These are phyloP conservation scores for Gossypium davidsonii DNA, from an alignment of 441 rosid genomes.

Conservation along the genomic window DNA sequence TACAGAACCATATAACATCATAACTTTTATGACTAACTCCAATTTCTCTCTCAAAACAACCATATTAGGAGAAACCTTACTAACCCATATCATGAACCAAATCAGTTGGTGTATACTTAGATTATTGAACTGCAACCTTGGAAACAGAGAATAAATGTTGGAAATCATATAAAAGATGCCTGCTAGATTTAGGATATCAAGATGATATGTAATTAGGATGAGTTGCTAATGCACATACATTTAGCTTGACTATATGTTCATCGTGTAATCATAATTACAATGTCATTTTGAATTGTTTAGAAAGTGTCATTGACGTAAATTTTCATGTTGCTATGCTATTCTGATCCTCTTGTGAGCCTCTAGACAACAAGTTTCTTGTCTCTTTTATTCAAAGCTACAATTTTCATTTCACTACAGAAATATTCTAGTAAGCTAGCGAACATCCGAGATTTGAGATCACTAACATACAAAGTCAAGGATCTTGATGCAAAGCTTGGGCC, in stretches of 20 bases:
- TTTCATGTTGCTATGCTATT: background rate
- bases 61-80: background rate
- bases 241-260: background rate
- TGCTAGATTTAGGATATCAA: background rate
- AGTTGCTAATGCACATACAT: background rate
- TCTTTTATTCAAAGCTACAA: background rate
- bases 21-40: background rate
- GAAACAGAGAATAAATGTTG: background rate
- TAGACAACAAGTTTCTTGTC: background rate
- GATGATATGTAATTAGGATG: background rate
- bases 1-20: background rate
- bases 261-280: background rate
- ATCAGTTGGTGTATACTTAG: background rate
- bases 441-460: conserved; percentile 49
- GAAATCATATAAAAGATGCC: background rate
- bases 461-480: conserved; percentile 51
- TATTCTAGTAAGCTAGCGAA: conserved; percentile 35
- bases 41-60: background rate
- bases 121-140: background rate
- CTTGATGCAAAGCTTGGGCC: conserved; percentile 67
- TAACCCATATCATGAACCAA: background rate
- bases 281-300: no score
- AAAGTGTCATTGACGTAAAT: background rate
- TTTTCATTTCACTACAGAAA: conserved; percentile 36
- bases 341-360: background rate